Conservation (phyloP, 2,329 filamentous ascomycete genomes). For the Pseudocercospora pini-densiflorae region DNA sequence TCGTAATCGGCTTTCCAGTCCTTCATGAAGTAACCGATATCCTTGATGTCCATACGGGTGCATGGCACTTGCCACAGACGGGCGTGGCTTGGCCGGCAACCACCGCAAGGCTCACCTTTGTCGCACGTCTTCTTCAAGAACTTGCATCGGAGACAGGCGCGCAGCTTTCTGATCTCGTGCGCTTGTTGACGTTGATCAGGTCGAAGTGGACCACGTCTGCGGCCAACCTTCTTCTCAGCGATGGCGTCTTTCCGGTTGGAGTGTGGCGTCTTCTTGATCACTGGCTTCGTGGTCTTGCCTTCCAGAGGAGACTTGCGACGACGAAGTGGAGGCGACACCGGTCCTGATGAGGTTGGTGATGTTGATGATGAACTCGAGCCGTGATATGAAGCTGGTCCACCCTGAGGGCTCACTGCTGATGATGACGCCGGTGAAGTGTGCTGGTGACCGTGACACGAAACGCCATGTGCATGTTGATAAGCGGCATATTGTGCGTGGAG, state of each 20-base stretch:
- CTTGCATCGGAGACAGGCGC: constrained; percentile 94
- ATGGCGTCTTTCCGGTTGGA: constrained; percentile 74
- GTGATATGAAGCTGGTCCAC: constrained; percentile 30
- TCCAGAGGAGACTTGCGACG: constrained; percentile 61
- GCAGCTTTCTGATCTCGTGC: constrained; percentile 92
- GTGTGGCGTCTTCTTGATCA: constrained; percentile 68
- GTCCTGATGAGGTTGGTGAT: constrained; percentile 40
- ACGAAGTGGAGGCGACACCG: constrained; percentile 61
- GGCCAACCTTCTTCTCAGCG: constrained; percentile 89
- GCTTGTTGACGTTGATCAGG: constrained; percentile 96
- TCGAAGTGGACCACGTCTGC: constrained; percentile 84
- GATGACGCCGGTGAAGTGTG: constrained; percentile 38
- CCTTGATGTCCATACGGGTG: constrained; percentile 98
- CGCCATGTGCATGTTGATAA: constrained; percentile 45
- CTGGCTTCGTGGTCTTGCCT: constrained; percentile 82
- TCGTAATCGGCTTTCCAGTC: constrained; percentile 98
- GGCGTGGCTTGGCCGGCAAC: constrained; percentile 93
- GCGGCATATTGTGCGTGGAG: constrained; percentile 59
- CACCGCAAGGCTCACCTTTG: constrained; percentile 93
- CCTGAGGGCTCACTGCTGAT: constrained; percentile 36
- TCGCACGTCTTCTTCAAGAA: constrained; percentile 99
- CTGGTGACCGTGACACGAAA: constrained; percentile 20
- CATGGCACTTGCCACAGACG: constrained; percentile 97
- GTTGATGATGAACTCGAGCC: constrained; percentile 39
- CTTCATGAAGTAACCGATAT: constrained; percentile 98